Evolutionary conservation across 2,329 filamentous ascomycete species (phyloP), one percentile per base, ranked within the genome.

Genomic region (Pseudogymnoascus sp.): DNA sequence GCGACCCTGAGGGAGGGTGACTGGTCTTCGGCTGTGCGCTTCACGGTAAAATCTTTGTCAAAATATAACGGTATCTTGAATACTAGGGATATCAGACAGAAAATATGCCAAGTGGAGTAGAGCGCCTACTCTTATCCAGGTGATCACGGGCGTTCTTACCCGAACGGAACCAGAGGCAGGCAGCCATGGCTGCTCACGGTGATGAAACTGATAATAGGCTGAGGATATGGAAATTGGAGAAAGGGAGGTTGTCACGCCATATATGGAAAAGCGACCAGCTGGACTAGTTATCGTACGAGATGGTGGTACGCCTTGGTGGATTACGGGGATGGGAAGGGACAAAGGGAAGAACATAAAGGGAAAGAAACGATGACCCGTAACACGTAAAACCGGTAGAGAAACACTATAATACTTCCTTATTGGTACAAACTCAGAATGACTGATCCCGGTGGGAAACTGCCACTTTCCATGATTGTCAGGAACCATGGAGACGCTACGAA

Each of bases 81-180:
- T 54, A n/a, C 47, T 54, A 54, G 47, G 20, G 28, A 54, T 34
- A 54, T 54, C 47, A 54, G 47, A 32, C 11, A 30, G 28, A 54
- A 5, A 32, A 54, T 20, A 34, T 54, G 28, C 18, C 16, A 20
- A 32, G 28, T 54, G 47, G 47, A 32, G 47, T 20, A 34, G 47
- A 14, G 25, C 28, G 16, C 47, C 28, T 34, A 54, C 47, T 32
- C 28, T 16, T n/a, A 9, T 20, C 9, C 16, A 5, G 12, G 47
- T 16, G 12, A 34, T 20, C 47, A 14, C 2, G 5, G n/a, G 6
- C 28, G 16, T 54, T 14, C 1, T 7, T 18, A 14, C 16, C 16
- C n/a, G 43, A 4, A 16, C 28, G 16, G 25, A 54, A 54, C 25
- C 18, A n/a, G 25, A 54, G 47, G 28, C n/a, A 32, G 47, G 28